Evolutionary conservation across 192 early-diverging fungal genomes (phyloP), one percentile per base, ranked within the genome.

Genomic region (Chytriomyces sp.): DNA sequence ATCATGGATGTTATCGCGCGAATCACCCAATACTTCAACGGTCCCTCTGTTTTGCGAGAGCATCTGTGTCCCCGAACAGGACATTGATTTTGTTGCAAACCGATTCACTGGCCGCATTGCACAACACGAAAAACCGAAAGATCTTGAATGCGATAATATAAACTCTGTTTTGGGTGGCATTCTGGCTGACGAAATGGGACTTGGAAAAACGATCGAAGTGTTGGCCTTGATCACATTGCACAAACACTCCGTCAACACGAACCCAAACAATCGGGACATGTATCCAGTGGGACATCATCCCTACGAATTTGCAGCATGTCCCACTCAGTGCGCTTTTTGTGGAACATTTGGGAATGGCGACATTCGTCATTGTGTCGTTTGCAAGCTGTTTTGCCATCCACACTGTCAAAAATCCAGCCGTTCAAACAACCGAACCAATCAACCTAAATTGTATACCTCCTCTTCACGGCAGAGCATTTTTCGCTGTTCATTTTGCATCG

Each of bases 131-230:
- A 0, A 35, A 1, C 1, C 28, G 1, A 35, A 35, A 35, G 2
- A 35, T 35, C 28, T 35, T 2, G 28, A 35, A 35, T 35, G 28
- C 28, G 28, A 35, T 2, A 35, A 35, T 35, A 35, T 35, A 35
- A 35, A 35, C 28, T 35, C 28, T 35, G 28, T 35, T 35, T 35
- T 35, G 4, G 85, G 86, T 7, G 88, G 84, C 2, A 87, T 85
- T 16, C 68, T 87, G 13, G 82, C 86, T 0, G 80, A 81, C 64
- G 82, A 86, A 78, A 93, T 93, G 91, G 91, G 91, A 24, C 71
- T 93, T 7, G 91, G 91, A 9, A 93, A 93, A 64, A 93, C 91
- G 1, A 81, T 92, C 18, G 85, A 86, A 84, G 77, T 90, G n/a
- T 48, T 93, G 9, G 83, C 88, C 1, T 76, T 91, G 44, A 88